Conservation (phyloP, 768 basidiomycete species). For the Lentinula sp. region DNA sequence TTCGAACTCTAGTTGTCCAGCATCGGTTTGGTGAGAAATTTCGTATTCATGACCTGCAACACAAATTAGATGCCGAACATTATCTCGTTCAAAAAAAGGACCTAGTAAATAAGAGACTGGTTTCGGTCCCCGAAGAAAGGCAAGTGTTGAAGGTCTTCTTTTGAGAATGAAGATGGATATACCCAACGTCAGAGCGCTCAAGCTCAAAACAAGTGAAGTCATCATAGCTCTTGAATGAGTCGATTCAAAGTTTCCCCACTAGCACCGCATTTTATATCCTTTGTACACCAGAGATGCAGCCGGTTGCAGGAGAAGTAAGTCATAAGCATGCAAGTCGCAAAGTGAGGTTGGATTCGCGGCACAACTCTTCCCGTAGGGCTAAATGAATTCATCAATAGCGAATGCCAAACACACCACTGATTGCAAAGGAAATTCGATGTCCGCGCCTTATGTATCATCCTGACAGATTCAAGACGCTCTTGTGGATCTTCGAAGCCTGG, state of each 20-base stretch:
- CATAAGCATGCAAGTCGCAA: background rate
- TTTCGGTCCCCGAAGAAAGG: background rate
- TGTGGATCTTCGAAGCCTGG: background rate
- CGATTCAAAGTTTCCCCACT: background rate
- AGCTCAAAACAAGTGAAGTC: background rate
- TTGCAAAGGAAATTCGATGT: background rate
- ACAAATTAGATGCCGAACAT: background rate
- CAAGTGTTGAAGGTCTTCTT: background rate
- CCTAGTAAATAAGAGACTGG: background rate
- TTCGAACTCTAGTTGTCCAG: background rate
- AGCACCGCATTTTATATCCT: background rate
- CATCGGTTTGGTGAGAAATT: background rate
- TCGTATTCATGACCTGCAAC: constrained; percentile 2
- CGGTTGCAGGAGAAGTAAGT: background rate
- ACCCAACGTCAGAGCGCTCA: background rate
- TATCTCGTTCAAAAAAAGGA: background rate
- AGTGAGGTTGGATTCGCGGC: background rate
- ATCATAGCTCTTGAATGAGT: background rate
- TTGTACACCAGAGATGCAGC: background rate
- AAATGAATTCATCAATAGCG: background rate
- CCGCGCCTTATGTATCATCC: background rate
- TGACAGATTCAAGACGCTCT: background rate
- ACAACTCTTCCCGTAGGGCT: background rate
- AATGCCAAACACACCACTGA: background rate
- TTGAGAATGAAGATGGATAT: background rate